Percentiles rank a stretch among this genome's conserved stretches.
Conservation (phyloP, 495 filamentous ascomycete species). For the Amniculicola lignicola region DNA sequence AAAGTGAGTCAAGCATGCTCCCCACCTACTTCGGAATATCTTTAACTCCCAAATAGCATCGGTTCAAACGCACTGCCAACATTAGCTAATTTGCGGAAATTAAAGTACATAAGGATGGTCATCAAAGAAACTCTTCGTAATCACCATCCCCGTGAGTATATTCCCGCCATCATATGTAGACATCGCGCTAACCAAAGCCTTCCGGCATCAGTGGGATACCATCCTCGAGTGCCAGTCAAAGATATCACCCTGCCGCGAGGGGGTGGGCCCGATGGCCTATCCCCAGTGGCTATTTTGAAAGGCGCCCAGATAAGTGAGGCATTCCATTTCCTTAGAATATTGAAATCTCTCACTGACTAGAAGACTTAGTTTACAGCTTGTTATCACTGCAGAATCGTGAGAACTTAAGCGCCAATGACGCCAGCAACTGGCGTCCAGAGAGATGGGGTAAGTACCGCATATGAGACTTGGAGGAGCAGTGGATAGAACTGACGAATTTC, state of each 20-base stretch:
- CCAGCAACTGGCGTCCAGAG: constrained; percentile 35
- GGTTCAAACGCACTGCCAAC: not conserved
- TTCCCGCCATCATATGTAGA: not conserved
- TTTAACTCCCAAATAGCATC: not conserved
- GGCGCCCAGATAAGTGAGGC: constrained; percentile 38
- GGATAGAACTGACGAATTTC: not conserved
- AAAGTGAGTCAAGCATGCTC: constrained; percentile 1
- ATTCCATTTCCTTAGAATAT: not conserved
- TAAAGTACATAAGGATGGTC: not conserved
- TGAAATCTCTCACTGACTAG: not conserved
- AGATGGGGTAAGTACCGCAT: constrained; percentile 5
- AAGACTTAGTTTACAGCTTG: constrained; percentile 35
- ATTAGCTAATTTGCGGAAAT: not conserved
- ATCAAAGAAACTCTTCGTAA: constrained; percentile 1
- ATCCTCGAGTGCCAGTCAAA: constrained; percentile 39
- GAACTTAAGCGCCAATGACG: constrained; percentile 35
- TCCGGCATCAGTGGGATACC: constrained; percentile 21
- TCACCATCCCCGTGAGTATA: constrained; percentile 2
- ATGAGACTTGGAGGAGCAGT: not conserved
- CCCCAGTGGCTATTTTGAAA: constrained; percentile 47
- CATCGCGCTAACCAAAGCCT: not conserved
- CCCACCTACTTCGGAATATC: not conserved
- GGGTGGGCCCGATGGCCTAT: constrained; percentile 48
- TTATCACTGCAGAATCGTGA: constrained; percentile 40
- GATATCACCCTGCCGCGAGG: constrained; percentile 52